These are phyloP conservation scores for Chytriomyces confervae DNA, from an alignment of 192 early-diverging fungal species.

Conservation along the genomic window DNA sequence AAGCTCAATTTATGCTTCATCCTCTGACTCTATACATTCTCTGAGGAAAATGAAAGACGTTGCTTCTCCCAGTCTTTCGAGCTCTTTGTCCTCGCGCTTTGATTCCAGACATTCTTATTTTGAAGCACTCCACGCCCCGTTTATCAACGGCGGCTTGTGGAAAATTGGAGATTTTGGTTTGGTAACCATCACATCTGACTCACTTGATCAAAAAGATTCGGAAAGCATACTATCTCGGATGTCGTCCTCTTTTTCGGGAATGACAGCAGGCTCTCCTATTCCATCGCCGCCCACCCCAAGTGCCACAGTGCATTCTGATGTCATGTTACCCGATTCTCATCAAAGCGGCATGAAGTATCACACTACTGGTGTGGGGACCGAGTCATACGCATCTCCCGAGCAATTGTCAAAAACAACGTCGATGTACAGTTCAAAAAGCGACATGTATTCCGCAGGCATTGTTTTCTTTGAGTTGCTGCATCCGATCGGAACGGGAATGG, in stretches of 20 bases:
- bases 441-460: slow-evolving; percentile 96
- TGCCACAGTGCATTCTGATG: not conserved
- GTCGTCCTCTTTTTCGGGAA: not conserved
- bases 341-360: not conserved
- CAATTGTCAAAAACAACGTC: slow-evolving; percentile 58
- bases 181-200: slow-evolving; percentile 67
- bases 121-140: slow-evolving; percentile 1
- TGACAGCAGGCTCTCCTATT: not conserved
- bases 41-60: not conserved
- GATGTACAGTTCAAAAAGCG: slow-evolving; percentile 58
- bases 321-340: no score
- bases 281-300: not conserved
- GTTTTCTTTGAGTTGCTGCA: slow-evolving; percentile 95
- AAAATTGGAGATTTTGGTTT: slow-evolving; percentile 99
- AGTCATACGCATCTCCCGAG: slow-evolving; percentile 86
- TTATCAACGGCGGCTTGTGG: slow-evolving; percentile 52
- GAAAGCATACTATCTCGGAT: not conserved
- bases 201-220: slow-evolving; percentile 3
- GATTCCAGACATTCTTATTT: slow-evolving; percentile 32
- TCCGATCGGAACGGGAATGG: slow-evolving; percentile 89
- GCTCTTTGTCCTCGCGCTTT: no score
- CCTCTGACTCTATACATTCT: not conserved
- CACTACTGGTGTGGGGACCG: slow-evolving; percentile 76
- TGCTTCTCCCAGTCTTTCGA: not conserved
- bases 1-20: not conserved